Percentiles rank a stretch among this genome's conserved stretches.
These are phyloP conservation scores for Tetracladium setigerum DNA, from an alignment of 495 filamentous ascomycete species.

Conservation along the genomic window DNA sequence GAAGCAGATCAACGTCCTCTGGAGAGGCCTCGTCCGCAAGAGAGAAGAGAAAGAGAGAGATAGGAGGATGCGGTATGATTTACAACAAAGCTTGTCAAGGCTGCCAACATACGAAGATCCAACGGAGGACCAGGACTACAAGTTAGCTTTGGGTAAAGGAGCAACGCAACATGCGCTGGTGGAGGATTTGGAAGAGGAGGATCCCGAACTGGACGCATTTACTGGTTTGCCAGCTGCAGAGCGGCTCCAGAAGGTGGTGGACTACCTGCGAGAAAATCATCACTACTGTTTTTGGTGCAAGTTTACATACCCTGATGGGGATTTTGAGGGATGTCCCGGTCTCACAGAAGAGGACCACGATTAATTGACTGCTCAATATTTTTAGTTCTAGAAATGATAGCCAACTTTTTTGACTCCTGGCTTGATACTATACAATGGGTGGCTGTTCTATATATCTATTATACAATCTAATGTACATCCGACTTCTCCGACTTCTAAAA, in stretches of 20 bases:
- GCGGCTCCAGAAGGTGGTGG: conserved; percentile 54
- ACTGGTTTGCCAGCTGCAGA: conserved; percentile 58
- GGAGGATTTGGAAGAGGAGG: conserved; percentile 75
- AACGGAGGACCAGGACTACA: conserved; percentile 44
- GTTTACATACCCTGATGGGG: conserved; percentile 58
- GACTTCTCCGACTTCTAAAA: not conserved
- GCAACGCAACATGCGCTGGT: conserved; percentile 36
- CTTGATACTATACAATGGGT: not conserved
- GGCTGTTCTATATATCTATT: not conserved
- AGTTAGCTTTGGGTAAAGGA: conserved; percentile 38
- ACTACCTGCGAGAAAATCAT: conserved; percentile 59
- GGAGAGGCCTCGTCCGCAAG: conserved; percentile 62
- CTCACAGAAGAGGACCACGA: conserved; percentile 89
- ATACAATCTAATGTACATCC: not conserved
- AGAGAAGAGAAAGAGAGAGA: conserved; percentile 65
- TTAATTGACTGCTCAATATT: conserved; percentile 26
- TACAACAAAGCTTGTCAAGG: conserved; percentile 53
- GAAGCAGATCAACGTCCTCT: conserved; percentile 68
- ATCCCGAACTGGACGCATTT: conserved; percentile 79
- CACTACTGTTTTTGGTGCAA: conserved; percentile 98
- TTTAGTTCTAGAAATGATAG: conserved; percentile 21
- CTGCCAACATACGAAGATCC: conserved; percentile 43
- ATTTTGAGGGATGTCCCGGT: conserved; percentile 87
- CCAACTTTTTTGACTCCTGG: conserved; percentile 5
- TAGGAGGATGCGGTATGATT: conserved; percentile 56